phyloP scores from a whole-genome alignment of 441 rosid genomes.

The Geranium incanum region DNA sequence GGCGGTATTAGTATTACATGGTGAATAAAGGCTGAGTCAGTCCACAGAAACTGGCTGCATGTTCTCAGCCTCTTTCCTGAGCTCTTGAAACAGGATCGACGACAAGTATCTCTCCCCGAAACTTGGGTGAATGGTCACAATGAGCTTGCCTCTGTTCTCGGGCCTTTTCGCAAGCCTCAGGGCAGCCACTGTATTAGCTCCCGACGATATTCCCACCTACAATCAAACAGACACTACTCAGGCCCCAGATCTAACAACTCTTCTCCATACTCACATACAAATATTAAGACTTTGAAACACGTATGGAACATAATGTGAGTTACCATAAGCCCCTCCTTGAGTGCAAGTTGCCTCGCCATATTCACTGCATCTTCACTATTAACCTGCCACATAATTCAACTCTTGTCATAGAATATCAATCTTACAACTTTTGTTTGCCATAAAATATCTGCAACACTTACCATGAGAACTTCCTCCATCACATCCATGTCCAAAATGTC shows the following conservation, averaged over 20 bases:
- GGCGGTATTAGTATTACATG: background rate
- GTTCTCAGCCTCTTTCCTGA: slow-evolving; percentile 74
- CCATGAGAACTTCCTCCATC: slow-evolving; percentile 90
- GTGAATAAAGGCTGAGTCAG: slow-evolving; percentile 17
- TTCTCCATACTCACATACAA: too few relatives aligned
- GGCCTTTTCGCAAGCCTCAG: background rate
- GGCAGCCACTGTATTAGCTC: background rate
- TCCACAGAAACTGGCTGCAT: slow-evolving; percentile 90
- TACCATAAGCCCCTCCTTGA: slow-evolving; percentile 96
- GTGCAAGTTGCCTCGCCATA: slow-evolving; percentile 81
- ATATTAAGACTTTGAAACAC: too few relatives aligned
- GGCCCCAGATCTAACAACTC: too few relatives aligned
- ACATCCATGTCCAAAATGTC: slow-evolving; percentile 91
- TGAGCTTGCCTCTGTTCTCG: slow-evolving; percentile 1
- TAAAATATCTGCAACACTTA: slow-evolving; percentile 12
- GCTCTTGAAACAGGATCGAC: slow-evolving; percentile 63
- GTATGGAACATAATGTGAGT: background rate
- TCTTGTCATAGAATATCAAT: background rate
- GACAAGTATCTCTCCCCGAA: slow-evolving; percentile 89
- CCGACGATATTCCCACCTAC: background rate
- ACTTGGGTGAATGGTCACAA: slow-evolving; percentile 62
- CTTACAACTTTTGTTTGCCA: background rate
- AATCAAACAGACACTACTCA: too few relatives aligned
- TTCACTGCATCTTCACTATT: slow-evolving; percentile 77
- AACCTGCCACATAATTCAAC: slow-evolving; percentile 38